Conservation (phyloP, 2,329 filamentous ascomycete species). For the Thelonectria rubi region DNA sequence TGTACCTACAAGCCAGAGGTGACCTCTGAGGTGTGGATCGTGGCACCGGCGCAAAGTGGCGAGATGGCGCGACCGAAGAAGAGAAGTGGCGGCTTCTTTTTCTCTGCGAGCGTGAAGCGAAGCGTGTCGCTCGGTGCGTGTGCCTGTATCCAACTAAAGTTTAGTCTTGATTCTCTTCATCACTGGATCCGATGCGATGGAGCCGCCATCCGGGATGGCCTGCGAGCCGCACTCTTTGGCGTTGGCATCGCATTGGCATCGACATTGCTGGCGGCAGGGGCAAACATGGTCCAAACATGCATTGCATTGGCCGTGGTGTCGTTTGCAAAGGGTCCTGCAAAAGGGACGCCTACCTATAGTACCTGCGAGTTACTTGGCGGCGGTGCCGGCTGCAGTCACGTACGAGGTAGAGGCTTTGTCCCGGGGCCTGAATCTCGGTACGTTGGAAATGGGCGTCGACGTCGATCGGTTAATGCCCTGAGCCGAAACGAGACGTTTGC, state of each 20-base stretch:
- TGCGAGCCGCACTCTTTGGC: slow-evolving; percentile 38
- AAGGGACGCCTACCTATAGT: too few relatives aligned
- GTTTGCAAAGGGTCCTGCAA: neutral
- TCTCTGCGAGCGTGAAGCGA: neutral
- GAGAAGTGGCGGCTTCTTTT: too few relatives aligned
- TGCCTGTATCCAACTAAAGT: slow-evolving; percentile 10
- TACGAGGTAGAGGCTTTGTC: neutral
- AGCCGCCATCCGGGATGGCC: slow-evolving; percentile 33
- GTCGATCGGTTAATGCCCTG: slow-evolving; percentile 18
- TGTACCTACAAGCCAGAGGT: too few relatives aligned
- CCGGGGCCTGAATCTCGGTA: too few relatives aligned
- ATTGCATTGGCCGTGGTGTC: neutral
- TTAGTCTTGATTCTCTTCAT: slow-evolving; percentile 9
- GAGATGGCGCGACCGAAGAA: slow-evolving; percentile 32
- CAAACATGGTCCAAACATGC: neutral
- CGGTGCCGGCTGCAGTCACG: neutral
- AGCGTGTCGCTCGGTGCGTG: neutral
- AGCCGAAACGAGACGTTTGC: neutral
- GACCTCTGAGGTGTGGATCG: slow-evolving; percentile 32
- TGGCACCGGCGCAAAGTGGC: slow-evolving; percentile 34
- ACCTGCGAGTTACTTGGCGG: neutral
- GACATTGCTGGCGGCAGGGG: slow-evolving; percentile 6
- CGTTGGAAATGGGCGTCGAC: neutral
- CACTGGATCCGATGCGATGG: slow-evolving; percentile 37
- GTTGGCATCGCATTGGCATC: slow-evolving; percentile 14